phyloP scores from a whole-genome alignment of 768 basidiomycete species.

The Agrocybe pediades region DNA sequence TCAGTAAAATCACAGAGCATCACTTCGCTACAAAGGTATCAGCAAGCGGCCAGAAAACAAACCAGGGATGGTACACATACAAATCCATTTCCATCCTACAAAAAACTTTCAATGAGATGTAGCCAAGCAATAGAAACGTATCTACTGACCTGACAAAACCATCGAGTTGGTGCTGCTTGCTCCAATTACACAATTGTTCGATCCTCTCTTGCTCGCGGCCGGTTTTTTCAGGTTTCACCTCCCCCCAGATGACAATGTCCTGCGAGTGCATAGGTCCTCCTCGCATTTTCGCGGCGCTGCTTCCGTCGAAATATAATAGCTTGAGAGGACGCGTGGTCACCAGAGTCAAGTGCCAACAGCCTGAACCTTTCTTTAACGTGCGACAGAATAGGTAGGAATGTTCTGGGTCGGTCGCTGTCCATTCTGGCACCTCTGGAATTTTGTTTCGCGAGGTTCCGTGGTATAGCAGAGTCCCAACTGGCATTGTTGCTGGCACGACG shows the following conservation, averaged over 20 bases:
- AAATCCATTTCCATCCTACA: constrained; percentile 52
- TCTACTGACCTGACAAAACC: constrained; percentile 45
- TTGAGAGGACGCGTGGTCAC: constrained; percentile 40
- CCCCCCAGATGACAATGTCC: constrained; percentile 48
- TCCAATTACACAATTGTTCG: constrained; percentile 44
- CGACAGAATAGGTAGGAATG: constrained; percentile 41
- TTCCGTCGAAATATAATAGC: constrained; percentile 55
- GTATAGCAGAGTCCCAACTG: constrained; percentile 37
- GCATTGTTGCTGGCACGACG: constrained; percentile 33
- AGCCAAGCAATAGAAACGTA: background rate
- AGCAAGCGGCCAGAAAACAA: background rate
- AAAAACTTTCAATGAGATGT: background rate
- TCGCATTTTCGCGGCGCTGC: constrained; percentile 44
- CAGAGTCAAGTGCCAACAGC: constrained; percentile 43
- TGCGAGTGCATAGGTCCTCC: constrained; percentile 47
- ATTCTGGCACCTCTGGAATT: constrained; percentile 33
- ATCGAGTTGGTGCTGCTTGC: constrained; percentile 39
- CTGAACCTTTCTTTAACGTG: constrained; percentile 5
- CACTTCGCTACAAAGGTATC: constrained; percentile 36
- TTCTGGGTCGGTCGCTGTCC: constrained; percentile 41
- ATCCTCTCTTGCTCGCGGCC: constrained; percentile 37
- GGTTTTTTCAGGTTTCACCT: constrained; percentile 22
- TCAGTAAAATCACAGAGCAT: constrained; percentile 49
- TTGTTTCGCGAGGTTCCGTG: constrained; percentile 30
- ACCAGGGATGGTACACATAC: constrained; percentile 26